Percentiles rank a stretch among this genome's conserved stretches.
These are phyloP conservation scores for Aaosphaeria arxii DNA, from an alignment of 2,329 filamentous ascomycete genomes.

Conservation along the genomic window DNA sequence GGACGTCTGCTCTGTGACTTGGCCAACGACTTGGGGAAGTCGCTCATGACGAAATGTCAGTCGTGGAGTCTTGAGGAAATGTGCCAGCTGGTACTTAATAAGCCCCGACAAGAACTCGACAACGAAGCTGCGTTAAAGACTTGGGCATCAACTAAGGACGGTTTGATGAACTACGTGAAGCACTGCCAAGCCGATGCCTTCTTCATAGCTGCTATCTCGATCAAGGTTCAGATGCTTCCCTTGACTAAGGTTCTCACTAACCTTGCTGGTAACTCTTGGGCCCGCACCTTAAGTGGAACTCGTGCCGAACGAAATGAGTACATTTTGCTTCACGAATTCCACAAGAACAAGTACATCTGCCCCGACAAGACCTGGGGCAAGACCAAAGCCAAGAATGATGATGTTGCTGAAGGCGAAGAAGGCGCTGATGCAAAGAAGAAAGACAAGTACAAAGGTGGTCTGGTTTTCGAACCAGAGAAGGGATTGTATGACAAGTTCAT, in stretches of 20 bases:
- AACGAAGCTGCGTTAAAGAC: conserved; percentile 82
- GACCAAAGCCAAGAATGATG: conserved; percentile 72
- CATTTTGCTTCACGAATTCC: conserved; percentile 95
- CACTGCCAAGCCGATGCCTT: conserved; percentile 96
- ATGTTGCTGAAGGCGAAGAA: conserved; percentile 66
- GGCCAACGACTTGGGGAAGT: conserved; percentile 95
- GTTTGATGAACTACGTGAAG: conserved; percentile 87
- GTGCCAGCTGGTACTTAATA: conserved; percentile 84
- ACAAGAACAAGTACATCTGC: conserved; percentile 96
- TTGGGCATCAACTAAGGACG: conserved; percentile 79
- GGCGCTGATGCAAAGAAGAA: conserved; percentile 84
- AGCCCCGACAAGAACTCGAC: conserved; percentile 78
- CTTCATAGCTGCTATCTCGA: conserved; percentile 85
- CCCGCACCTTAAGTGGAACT: conserved; percentile 89
- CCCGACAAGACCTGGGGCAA: conserved; percentile 89
- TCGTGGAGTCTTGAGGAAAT: conserved; percentile 98
- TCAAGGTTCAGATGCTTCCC: conserved; percentile 87
- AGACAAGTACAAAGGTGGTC: conserved; percentile 97
- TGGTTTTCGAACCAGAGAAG: conserved; percentile 97
- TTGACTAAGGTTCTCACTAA: conserved; percentile 95
- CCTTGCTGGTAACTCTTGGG: conserved; percentile 96
- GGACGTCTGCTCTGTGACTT: conserved; percentile 91
- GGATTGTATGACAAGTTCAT: conserved; percentile 98
- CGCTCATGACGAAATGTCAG: conserved; percentile 93
- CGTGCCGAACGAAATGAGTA: conserved; percentile 98